phyloP scores from a whole-genome alignment of 2,329 filamentous ascomycete genomes.

The Colletotrichum godetiae region DNA sequence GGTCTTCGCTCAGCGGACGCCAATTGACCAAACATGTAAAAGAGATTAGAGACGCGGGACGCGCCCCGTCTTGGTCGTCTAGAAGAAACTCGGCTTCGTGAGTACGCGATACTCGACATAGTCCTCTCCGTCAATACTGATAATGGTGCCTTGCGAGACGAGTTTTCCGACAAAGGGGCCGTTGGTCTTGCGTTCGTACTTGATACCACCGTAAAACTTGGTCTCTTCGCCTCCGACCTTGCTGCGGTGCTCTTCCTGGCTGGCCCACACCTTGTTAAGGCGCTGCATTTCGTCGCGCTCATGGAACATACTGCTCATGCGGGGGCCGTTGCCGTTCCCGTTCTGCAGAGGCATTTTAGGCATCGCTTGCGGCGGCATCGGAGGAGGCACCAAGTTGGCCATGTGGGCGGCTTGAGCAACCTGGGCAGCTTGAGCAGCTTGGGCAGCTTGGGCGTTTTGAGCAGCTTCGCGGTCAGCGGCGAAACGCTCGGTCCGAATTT shows the following conservation, averaged over 20 bases:
- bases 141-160: slow-evolving; percentile 70
- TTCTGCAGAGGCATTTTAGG: slow-evolving; percentile 25
- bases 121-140: slow-evolving; percentile 74
- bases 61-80: slow-evolving; percentile 19
- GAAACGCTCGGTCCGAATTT: slow-evolving; percentile 62
- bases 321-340: slow-evolving; percentile 9
- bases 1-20: neutral
- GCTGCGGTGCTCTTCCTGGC: slow-evolving; percentile 61
- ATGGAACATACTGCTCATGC: slow-evolving; percentile 47
- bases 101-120: slow-evolving; percentile 75
- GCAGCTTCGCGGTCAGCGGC: slow-evolving; percentile 55
- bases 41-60: neutral
- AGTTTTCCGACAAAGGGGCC: slow-evolving; percentile 73
- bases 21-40: neutral
- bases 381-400: neutral
- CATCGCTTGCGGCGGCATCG: slow-evolving; percentile 12
- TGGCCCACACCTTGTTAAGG: slow-evolving; percentile 66
- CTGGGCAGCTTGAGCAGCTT: slow-evolving; percentile 46
- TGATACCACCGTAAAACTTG: slow-evolving; percentile 69
- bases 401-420: slow-evolving; percentile 40
- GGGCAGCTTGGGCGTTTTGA: slow-evolving; percentile 42
- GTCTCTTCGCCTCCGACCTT: slow-evolving; percentile 59
- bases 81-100: slow-evolving; percentile 72
- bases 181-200: slow-evolving; percentile 70
- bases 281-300: slow-evolving; percentile 62